Evolutionary conservation across 2,329 filamentous ascomycete genomes (phyloP).

Genomic region (Diplodia corticola): DNA sequence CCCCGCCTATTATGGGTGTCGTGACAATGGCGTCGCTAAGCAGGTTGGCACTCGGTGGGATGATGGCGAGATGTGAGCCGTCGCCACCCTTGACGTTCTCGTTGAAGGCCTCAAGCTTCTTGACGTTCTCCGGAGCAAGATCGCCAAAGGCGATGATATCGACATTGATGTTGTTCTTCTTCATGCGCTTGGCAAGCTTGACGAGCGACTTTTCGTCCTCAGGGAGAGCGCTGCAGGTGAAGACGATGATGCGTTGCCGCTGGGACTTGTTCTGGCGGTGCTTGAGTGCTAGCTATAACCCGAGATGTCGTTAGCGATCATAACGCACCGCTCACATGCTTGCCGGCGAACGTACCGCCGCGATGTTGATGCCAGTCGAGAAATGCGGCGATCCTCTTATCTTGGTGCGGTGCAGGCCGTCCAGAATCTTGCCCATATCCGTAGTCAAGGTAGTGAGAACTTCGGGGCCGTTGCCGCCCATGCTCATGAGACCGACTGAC

Average conservation of each 20-base stretch:
- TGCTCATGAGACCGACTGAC: constrained; percentile 96
- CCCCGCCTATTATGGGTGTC: constrained; percentile 85
- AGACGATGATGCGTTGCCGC: constrained; percentile 93
- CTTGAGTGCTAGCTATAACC: constrained; percentile 80
- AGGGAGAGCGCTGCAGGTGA: constrained; percentile 87
- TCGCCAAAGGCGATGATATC: constrained; percentile 96
- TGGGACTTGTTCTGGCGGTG: constrained; percentile 98
- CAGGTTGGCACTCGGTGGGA: constrained; percentile 86
- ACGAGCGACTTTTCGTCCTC: constrained; percentile 88
- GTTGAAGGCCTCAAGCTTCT: constrained; percentile 92
- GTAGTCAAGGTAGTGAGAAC: constrained; percentile 95
- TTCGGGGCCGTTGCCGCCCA: constrained; percentile 96
- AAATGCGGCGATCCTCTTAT: constrained; percentile 87
- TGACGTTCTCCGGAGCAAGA: constrained; percentile 80
- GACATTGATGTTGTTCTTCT: constrained; percentile 97
- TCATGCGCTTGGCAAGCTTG: constrained; percentile 94
- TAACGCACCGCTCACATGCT: too few relatives aligned
- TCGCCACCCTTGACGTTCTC: constrained; percentile 89
- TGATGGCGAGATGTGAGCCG: constrained; percentile 85
- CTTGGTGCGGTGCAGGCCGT: constrained; percentile 90
- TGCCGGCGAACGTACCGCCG: constrained; percentile 64
- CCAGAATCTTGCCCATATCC: constrained; percentile 92
- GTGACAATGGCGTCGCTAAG: constrained; percentile 89
- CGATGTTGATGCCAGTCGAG: constrained; percentile 92
- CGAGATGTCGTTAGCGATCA: background rate